Evolutionary conservation across 495 filamentous ascomycete genomes (phyloP).

Genomic region (Pseudomonodictys pantanalensis): DNA sequence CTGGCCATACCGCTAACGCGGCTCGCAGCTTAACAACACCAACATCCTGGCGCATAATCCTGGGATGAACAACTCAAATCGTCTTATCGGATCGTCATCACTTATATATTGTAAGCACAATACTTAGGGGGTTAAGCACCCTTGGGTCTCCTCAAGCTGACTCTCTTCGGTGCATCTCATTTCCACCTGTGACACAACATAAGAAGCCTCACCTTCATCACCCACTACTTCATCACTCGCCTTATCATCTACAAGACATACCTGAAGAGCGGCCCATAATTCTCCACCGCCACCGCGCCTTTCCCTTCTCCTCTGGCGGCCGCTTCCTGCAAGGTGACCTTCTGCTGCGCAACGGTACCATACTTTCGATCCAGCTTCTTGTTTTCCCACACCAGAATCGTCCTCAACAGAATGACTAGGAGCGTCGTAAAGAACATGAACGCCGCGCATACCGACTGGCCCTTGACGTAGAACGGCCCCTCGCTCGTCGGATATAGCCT

Average conservation of each 20-base stretch:
- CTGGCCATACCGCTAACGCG: too few relatives aligned
- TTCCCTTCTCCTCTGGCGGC: neutral
- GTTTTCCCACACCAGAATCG: conserved; percentile 49
- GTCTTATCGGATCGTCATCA: too few relatives aligned
- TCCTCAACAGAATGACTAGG: conserved; percentile 49
- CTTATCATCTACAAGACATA: conserved; percentile 33
- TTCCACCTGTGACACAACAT: too few relatives aligned
- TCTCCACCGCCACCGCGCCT: conserved; percentile 18
- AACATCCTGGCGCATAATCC: too few relatives aligned
- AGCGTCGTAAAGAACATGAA: conserved; percentile 55
- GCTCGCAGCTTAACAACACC: too few relatives aligned
- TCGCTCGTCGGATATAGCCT: conserved; percentile 58
- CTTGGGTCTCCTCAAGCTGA: too few relatives aligned
- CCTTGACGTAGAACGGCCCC: conserved; percentile 57
- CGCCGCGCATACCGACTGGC: conserved; percentile 57
- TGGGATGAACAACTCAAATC: too few relatives aligned
- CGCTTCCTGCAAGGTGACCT: neutral
- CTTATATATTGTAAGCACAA: too few relatives aligned
- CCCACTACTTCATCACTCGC: too few relatives aligned
- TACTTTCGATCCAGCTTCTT: conserved; percentile 30
- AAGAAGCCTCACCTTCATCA: too few relatives aligned
- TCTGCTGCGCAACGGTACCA: conserved; percentile 14
- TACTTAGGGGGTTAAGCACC: too few relatives aligned
- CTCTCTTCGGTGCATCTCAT: too few relatives aligned
- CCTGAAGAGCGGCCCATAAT: conserved; percentile 27